Evolutionary conservation across 805 yeast genomes (phyloP), one percentile per base, ranked within the genome.

Genomic region (Candida krabiensis): DNA sequence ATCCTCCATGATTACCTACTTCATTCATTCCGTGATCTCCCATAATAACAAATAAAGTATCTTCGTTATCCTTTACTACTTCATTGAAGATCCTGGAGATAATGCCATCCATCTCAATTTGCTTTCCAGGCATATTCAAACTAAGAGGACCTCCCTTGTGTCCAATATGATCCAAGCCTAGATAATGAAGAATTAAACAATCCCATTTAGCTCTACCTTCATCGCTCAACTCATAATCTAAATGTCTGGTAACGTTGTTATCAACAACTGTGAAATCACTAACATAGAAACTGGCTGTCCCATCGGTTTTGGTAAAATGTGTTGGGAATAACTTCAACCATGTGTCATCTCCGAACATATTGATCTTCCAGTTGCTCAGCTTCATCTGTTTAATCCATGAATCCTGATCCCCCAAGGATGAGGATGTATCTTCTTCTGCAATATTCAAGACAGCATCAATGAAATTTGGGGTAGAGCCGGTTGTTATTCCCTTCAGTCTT

Each of bases 11-110:
- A 52, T 90, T 91, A 1, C 97, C 97, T 4, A 84, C 77, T 36
- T 89, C 95, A 55, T 89, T 89, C 97, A 90, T 90, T 3, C 97
- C 98, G 60, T 90, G 98, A 52, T 90, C 98, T 0, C 98, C 98
- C 69, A 86, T 64, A 0, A 90, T 75, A 4, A 90, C 75, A 16
- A 91, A 61, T 33, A 93, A 59, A 0, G 96, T 83, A 3, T 66
- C 56, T 2, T 69, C 57, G 13, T 67, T 54, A 1, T 63, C 55
- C 9, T 30, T 17, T 5, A 60, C 43, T 4, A 48, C 46, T 3
- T 50, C 39, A 13, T 56, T 38, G 53, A 77, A 86, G 0, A 91
- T 57, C 25, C 65, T 53, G 32, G 69, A 44, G 2, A 90, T 64
- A 1, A 93, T 73, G 0, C 41, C 47, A 57, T 93, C 97, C 96